Evolutionary conservation across 768 basidiomycete species (phyloP).

Genomic region (Amanita fuliginea): DNA sequence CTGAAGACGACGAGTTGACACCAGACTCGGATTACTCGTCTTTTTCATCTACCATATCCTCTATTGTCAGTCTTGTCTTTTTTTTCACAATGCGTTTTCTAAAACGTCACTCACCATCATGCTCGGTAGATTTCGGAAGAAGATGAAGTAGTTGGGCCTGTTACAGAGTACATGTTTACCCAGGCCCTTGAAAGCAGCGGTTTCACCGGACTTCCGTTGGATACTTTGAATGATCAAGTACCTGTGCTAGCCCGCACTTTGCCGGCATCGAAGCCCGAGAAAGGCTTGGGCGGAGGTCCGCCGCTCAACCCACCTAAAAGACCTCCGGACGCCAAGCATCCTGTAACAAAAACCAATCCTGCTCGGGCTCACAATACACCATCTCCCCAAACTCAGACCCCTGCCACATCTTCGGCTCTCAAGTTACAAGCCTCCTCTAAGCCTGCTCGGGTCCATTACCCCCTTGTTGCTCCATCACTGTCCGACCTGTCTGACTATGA

Average conservation of each 20-base stretch:
- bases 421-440: slow-evolving; percentile 4
- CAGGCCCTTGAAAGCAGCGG: slow-evolving; percentile 3
- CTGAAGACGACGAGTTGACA: slow-evolving; percentile 4
- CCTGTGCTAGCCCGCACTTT: background rate
- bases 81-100: background rate
- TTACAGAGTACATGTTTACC: slow-evolving; percentile 5
- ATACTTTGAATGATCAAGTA: background rate
- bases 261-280: background rate
- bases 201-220: background rate
- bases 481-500: slow-evolving; percentile 6
- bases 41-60: slow-evolving; percentile 6
- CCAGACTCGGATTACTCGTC: slow-evolving; percentile 5
- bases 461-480: slow-evolving; percentile 29
- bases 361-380: background rate
- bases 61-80: slow-evolving; percentile 1
- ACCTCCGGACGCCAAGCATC: slow-evolving; percentile 1
- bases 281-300: background rate
- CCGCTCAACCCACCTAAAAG: slow-evolving; percentile 2
- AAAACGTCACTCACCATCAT: background rate
- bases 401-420: background rate
- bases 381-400: background rate
- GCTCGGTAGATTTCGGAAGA: slow-evolving; percentile 5
- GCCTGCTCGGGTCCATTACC: slow-evolving; percentile 22
- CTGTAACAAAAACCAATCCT: background rate
- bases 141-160: slow-evolving; percentile 4